Evolutionary conservation across 495 filamentous ascomycete species (phyloP), one percentile per base, ranked within the genome.

Genomic region (Astrothelium subdiscretum): DNA sequence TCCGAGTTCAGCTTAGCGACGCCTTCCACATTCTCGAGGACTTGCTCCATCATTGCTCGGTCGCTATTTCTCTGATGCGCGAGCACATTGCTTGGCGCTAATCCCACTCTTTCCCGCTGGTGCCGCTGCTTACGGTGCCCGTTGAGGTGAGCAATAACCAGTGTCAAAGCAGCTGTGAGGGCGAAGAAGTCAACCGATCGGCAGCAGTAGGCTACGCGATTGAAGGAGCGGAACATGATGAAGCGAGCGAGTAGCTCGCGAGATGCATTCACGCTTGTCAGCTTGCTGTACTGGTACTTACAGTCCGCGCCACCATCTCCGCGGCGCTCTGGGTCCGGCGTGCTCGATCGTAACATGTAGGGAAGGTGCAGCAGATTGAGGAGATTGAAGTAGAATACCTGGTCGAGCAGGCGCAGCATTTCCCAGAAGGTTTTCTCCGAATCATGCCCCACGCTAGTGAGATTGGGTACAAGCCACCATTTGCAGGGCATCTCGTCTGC

Each of bases 1-100:
- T 67, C 65, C 5, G 3, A 27, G n/a, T 40, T 38, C 13, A 58
- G 24, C 11, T 40, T 29, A 3, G 62, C 32, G 12, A 64, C 32
- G 5, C 10, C 11, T 29, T 76, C 70, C 62, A 80, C 71, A 32
- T 43, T 71, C 62, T 78, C 72, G n/a, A 71, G 68, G 12, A 67
- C 70, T 26, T 76, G 72, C 26, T 81, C 77, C 42, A 81, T 67
- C 61, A 78, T 69, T 2, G 74, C 78, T 12, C 75, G 74, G 67
- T 82, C 79, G 54, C 70, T 69, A 3, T 67, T 63, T 4, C 70
- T 66, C 62, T 78, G 76, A 43, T 81, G 75, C 3, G 73, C 72
- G 31, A 71, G 61, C 31, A 71, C 62, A 42, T 73, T 66, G 58
- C 32, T 35, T 64, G 31, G 20, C 29, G 32, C 51, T 11, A 20